Base-by-base conservation (phyloP, 2,329 filamentous ascomycete species). In the Colletotrichum incanum region DNA sequence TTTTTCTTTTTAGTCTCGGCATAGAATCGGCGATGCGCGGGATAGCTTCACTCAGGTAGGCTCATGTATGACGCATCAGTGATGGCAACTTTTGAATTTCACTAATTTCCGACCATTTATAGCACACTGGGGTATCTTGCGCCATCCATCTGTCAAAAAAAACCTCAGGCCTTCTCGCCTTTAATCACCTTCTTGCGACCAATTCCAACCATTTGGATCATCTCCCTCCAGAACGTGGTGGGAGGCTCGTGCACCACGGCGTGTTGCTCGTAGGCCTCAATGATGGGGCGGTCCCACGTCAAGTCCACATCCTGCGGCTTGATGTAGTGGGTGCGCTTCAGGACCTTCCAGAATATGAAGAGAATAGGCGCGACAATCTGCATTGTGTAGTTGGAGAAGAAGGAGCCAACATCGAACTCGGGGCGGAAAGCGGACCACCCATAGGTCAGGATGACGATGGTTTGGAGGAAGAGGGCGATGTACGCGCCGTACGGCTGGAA, bases 381-480 rank as follows among this genome's bases (percentile, higher is more conserved):
- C 79, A 92, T 89, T 47, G 93, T 85, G 76, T 93, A 92, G 74
- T 85, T 90, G 71, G 88, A 91, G 58, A 93, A 88, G 76, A 93
- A 92, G 76, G 87, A 85, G 16, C 92, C 88, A 2, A 81, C 83
- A 59, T 85, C 83, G 76, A 92, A 93, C 2, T 73, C 79, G 3
- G 89, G 89, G 52, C 86, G 90, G 80, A 93, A 92, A 65, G 86
- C 89, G 75, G 82, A 86, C 88, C 88, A 93, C 2, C 91, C 91
- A 75, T 92, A 91, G 0, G 92, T 85, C 1, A 92, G 83, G 4
- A 93, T 87, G 12, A 93, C 82, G 34, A 92, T 84, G 65, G 79
- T 83, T 77, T 91, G 92, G 49, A 92, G 82, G 0, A 88, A 73
- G 18, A 92, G 84, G 7, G 86, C 87, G 23, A 89, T 76, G 77